These are phyloP conservation scores for Alloascoidea hylecoeti DNA, from an alignment of 805 yeast genomes.

Conservation along the genomic window DNA sequence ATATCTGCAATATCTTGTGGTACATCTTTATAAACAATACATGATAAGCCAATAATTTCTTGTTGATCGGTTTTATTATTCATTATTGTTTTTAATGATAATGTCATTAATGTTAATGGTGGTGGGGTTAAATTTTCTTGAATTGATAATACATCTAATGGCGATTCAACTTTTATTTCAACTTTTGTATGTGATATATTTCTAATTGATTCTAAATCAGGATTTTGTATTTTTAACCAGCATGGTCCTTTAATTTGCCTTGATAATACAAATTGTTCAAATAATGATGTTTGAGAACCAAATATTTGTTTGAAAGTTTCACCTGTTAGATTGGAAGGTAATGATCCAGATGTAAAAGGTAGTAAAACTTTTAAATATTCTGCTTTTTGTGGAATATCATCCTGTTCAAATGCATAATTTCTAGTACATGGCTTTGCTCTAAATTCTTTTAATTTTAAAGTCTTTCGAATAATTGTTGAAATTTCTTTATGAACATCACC, in stretches of 20 bases:
- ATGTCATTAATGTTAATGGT: slow-evolving; percentile 54
- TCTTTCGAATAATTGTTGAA: slow-evolving; percentile 44
- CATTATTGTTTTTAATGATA: slow-evolving; percentile 72
- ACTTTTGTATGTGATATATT: slow-evolving; percentile 70
- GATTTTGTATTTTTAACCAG: slow-evolving; percentile 69
- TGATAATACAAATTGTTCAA: slow-evolving; percentile 78
- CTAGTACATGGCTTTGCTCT: slow-evolving; percentile 57
- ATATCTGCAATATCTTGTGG: slow-evolving; percentile 67
- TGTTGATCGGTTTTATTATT: slow-evolving; percentile 64
- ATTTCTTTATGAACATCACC: slow-evolving; percentile 68
- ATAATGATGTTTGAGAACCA: slow-evolving; percentile 60
- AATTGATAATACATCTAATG: slow-evolving; percentile 33
- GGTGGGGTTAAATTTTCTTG: slow-evolving; percentile 35
- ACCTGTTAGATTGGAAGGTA: slow-evolving; percentile 59
- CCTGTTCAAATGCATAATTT: slow-evolving; percentile 83
- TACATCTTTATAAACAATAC: slow-evolving; percentile 54
- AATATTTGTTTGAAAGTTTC: slow-evolving; percentile 66
- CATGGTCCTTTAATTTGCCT: slow-evolving; percentile 93
- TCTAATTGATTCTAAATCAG: slow-evolving; percentile 40
- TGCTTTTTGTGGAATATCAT: slow-evolving; percentile 63
- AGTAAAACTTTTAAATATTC: slow-evolving; percentile 68
- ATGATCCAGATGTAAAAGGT: slow-evolving; percentile 35
- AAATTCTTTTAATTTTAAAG: slow-evolving; percentile 45
- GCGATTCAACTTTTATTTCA: slow-evolving; percentile 46
- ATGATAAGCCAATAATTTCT: slow-evolving; percentile 74